phyloP scores from a whole-genome alignment of 768 basidiomycete species.

The Tylopilus felleus region DNA sequence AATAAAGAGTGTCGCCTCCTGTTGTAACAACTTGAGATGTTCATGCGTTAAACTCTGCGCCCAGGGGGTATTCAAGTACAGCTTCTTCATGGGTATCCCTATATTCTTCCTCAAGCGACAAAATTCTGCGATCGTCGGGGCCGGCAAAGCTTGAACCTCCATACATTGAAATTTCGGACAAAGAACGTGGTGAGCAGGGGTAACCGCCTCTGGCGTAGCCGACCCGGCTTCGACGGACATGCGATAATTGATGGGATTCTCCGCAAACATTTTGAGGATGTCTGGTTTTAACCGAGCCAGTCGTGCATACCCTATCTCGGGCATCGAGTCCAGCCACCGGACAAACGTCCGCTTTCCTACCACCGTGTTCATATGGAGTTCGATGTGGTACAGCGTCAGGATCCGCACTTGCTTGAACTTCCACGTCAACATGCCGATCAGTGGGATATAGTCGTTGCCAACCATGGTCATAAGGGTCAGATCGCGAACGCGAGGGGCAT shows the following conservation, averaged over 20 bases:
- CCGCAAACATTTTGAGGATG: constrained; percentile 49
- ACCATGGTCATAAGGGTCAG: constrained; percentile 54
- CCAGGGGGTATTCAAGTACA: constrained; percentile 44
- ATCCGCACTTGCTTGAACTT: constrained; percentile 52
- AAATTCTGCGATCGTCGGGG: constrained; percentile 35
- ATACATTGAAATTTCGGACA: constrained; percentile 46
- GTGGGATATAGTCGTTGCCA: constrained; percentile 47
- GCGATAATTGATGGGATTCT: constrained; percentile 33
- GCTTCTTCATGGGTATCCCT: constrained; percentile 45
- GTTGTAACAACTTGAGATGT: constrained; percentile 23
- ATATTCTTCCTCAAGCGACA: constrained; percentile 34
- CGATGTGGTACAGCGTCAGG: constrained; percentile 49
- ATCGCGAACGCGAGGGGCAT: constrained; percentile 55
- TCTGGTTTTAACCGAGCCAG: constrained; percentile 41
- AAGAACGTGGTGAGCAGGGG: constrained; percentile 25
- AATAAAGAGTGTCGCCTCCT: constrained; percentile 29
- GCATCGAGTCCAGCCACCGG: constrained; percentile 58
- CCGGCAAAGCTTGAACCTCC: constrained; percentile 42
- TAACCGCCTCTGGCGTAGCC: constrained; percentile 2
- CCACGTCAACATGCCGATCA: constrained; percentile 46
- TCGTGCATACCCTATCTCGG: constrained; percentile 48
- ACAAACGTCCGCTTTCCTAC: constrained; percentile 37
- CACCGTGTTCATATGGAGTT: constrained; percentile 29
- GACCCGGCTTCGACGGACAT: constrained; percentile 2
- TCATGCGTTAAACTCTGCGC: constrained; percentile 15